Percentiles rank a stretch among this genome's conserved stretches.
These are phyloP conservation scores for Colletotrichum aenigma DNA, from an alignment of 2,329 filamentous ascomycete species.

Conservation along the genomic window DNA sequence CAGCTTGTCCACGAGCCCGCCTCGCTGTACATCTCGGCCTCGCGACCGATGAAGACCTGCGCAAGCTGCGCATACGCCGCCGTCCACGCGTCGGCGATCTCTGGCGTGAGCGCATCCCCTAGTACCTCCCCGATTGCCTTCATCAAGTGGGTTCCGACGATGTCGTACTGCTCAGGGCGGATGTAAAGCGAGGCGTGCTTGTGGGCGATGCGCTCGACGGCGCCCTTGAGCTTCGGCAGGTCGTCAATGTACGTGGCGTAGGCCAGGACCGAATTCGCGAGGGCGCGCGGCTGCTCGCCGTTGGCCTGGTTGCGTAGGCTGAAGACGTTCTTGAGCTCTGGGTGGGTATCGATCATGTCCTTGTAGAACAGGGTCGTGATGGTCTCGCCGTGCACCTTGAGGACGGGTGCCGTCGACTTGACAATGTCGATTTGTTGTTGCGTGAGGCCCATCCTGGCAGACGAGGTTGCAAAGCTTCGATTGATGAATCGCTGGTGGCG, in stretches of 20 bases:
- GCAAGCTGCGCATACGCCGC: constrained; percentile 75
- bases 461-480: not conserved
- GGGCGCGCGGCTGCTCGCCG: constrained; percentile 71
- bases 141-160: constrained; percentile 73
- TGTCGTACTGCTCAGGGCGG: constrained; percentile 69
- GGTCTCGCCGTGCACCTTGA: constrained; percentile 68
- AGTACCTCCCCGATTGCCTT: constrained; percentile 71
- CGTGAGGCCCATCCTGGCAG: constrained; percentile 54
- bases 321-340: constrained; percentile 72
- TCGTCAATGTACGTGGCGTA: constrained; percentile 78
- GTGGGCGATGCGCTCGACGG: constrained; percentile 72
- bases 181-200: constrained; percentile 79
- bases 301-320: constrained; percentile 72
- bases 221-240: constrained; percentile 60
- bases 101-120: constrained; percentile 68
- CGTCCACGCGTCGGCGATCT: constrained; percentile 73
- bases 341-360: constrained; percentile 68
- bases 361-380: constrained; percentile 78
- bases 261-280: constrained; percentile 71
- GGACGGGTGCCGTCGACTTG: constrained; percentile 77
- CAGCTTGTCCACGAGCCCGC: constrained; percentile 49
- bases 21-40: constrained; percentile 64
- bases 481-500: not conserved
- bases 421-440: constrained; percentile 71
- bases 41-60: constrained; percentile 70